phyloP scores from a whole-genome alignment of 148 eudicot genomes.

The Cornus controversa region DNA sequence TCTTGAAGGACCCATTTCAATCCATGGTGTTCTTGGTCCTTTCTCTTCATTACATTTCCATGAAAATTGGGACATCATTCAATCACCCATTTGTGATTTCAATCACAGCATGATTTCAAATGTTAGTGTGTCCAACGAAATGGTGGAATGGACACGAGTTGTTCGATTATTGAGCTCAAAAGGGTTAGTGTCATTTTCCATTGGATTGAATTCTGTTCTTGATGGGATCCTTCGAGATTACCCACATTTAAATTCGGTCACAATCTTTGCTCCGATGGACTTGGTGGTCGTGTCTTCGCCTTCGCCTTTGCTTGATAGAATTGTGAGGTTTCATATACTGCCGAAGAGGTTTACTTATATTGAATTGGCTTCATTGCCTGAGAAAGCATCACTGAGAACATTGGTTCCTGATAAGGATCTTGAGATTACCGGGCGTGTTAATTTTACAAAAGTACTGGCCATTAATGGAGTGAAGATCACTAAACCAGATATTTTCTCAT shows the following conservation, averaged over 20 bases:
- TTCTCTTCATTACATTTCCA: constrained; percentile 27
- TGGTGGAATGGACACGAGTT: constrained; percentile 33
- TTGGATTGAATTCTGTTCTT: constrained; percentile 48
- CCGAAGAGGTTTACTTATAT: constrained; percentile 30
- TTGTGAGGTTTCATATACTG: constrained; percentile 53
- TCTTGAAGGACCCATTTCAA: constrained; percentile 40
- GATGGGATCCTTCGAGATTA: constrained; percentile 43
- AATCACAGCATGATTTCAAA: neutral
- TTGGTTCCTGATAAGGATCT: constrained; percentile 36
- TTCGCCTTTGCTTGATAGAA: constrained; percentile 33
- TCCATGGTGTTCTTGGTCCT: constrained; percentile 61
- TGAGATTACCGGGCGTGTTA: constrained; percentile 22
- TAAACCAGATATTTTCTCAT: constrained; percentile 39
- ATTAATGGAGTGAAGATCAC: constrained; percentile 50
- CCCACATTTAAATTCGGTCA: constrained; percentile 34
- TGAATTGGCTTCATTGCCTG: constrained; percentile 41
- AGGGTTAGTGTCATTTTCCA: constrained; percentile 52
- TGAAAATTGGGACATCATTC: constrained; percentile 20
- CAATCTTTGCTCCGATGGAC: constrained; percentile 54
- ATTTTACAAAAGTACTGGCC: constrained; percentile 24
- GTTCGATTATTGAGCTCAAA: constrained; percentile 39
- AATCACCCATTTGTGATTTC: constrained; percentile 17
- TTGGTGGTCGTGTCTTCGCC: constrained; percentile 40
- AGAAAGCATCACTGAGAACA: constrained; percentile 31
- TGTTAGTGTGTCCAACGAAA: neutral